A percentile compares a stretch with the other conserved stretches of the same genome.
These are phyloP conservation scores for Mortierella sp. DNA, from an alignment of 371 early-diverging fungal genomes.

Conservation along the genomic window DNA sequence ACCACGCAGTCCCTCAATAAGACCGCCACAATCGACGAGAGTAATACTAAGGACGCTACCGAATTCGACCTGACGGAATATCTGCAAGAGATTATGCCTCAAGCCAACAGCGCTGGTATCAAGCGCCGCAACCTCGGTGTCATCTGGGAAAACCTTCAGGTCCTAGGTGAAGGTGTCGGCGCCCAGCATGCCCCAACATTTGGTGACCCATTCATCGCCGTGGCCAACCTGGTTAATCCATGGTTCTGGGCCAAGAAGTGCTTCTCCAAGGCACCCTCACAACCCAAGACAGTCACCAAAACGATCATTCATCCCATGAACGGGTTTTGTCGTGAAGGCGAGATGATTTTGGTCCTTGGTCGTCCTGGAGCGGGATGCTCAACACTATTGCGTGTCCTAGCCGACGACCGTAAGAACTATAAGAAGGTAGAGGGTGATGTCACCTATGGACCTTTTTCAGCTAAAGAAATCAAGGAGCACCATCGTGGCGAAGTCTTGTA, in stretches of 20 bases:
- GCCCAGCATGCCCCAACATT: slow-evolving; percentile 42
- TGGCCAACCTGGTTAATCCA: slow-evolving; percentile 49
- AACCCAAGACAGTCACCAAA: slow-evolving; percentile 27
- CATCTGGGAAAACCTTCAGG: slow-evolving; percentile 51
- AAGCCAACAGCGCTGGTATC: slow-evolving; percentile 44
- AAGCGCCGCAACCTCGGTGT: slow-evolving; percentile 53
- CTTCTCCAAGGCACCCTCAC: slow-evolving; percentile 20
- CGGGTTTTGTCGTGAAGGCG: slow-evolving; percentile 74
- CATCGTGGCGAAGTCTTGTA: slow-evolving; percentile 76
- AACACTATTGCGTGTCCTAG: slow-evolving; percentile 72
- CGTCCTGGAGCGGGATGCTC: slow-evolving; percentile 81
- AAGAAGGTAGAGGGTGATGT: slow-evolving; percentile 66
- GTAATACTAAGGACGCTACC: slow-evolving; percentile 22
- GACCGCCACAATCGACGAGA: slow-evolving; percentile 4
- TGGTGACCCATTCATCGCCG: slow-evolving; percentile 48
- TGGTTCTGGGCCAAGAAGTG: slow-evolving; percentile 49
- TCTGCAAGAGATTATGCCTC: slow-evolving; percentile 40
- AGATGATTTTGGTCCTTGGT: slow-evolving; percentile 80
- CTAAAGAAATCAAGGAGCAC: slow-evolving; percentile 62
- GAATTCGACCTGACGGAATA: slow-evolving; percentile 51
- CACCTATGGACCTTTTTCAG: slow-evolving; percentile 71
- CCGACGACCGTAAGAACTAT: slow-evolving; percentile 72
- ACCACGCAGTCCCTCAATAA: slow-evolving; percentile 30
- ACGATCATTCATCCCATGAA: slow-evolving; percentile 68
- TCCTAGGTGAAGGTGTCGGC: slow-evolving; percentile 46